Base-by-base conservation (phyloP, 2,329 filamentous ascomycete genomes). In the Hysterium pulicare region DNA sequence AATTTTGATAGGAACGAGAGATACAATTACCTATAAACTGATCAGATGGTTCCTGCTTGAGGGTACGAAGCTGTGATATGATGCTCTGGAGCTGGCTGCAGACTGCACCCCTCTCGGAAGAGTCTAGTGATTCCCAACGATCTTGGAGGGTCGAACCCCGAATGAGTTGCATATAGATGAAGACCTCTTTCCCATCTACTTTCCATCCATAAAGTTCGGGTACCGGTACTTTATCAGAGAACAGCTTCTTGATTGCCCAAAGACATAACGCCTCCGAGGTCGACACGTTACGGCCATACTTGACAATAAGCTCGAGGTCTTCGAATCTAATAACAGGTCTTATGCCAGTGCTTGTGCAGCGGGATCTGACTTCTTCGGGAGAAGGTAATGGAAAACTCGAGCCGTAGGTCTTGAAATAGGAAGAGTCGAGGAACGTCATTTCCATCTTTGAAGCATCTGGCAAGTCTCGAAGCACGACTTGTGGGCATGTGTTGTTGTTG, bases 301-400 rank as follows among this genome's bases (percentile, higher is more conserved):
- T 52, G 38, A 52, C 49, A 26, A 50, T 30, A 33, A 52, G 40
- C 21, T 40, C 31, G 23, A 52, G 45, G 8, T 50, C 42, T 21
- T 45, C 46, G 40, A 37, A 33, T 16, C 15, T 33, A 33, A 16
- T 16, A 16, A 33, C 15, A 7, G 8, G 8, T 9, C 15, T 8
- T 8, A 16, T 7, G 31, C 15, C 7, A 33, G 8, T 9, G 15
- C 9, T 16, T 7, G 31, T 9, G 31, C 8, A 33, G 10, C 8
- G 31, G 17, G 31, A 9, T 16, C 31, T 33, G 31, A 48, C 5
- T 6, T 40, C 15, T 22, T 42, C 45, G n/a, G 42, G 45, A 7
- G 38, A 36, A 15, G 45, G 45, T 11, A 48, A 40, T 16, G 33
- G 16, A 1, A 26, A 39, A 11, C 23, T 40, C 32, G 21, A 39